Conservation (phyloP, 2,329 filamentous ascomycete species). For the Biscogniauxia marginata region DNA sequence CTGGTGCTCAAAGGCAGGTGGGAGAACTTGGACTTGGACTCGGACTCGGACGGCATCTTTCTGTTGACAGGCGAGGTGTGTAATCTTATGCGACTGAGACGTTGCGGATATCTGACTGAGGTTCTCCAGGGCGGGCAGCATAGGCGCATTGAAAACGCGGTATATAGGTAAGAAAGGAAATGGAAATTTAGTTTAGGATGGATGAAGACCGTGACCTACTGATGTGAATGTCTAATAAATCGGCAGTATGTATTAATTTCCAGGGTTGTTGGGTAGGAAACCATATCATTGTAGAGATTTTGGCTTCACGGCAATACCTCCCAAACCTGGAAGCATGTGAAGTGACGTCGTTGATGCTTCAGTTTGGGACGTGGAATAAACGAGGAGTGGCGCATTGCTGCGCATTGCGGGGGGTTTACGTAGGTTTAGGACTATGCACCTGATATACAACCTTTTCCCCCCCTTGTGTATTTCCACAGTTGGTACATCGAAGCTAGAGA, state of each 20-base stretch:
- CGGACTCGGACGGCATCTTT: constrained; percentile 30
- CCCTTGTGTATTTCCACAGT: no score
- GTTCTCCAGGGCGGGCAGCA: constrained; percentile 10
- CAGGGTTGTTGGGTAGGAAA: no score
- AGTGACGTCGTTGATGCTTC: constrained; percentile 25
- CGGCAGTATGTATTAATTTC: no score
- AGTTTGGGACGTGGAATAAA: constrained; percentile 4
- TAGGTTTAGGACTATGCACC: neutral
- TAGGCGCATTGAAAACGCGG: constrained; percentile 17
- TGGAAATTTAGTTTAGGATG: constrained; percentile 1
- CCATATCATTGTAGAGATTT: no score
- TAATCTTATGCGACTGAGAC: constrained; percentile 9
- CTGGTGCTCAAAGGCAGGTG: constrained; percentile 47
- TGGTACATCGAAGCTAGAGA: no score
- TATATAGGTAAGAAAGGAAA: neutral
- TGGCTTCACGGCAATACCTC: no score
- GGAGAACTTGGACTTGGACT: constrained; percentile 36
- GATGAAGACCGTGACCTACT: constrained; percentile 1
- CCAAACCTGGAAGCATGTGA: constrained; percentile 8
- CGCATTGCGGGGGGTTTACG: neutral
- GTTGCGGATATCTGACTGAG: constrained; percentile 3
- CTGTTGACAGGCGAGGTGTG: constrained; percentile 11
- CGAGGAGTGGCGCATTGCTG: no score
- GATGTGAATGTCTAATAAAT: no score
- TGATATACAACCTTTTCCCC: no score